Conservation (phyloP, 805 yeast genomes). For the Wickerhamomyces tratensis region DNA sequence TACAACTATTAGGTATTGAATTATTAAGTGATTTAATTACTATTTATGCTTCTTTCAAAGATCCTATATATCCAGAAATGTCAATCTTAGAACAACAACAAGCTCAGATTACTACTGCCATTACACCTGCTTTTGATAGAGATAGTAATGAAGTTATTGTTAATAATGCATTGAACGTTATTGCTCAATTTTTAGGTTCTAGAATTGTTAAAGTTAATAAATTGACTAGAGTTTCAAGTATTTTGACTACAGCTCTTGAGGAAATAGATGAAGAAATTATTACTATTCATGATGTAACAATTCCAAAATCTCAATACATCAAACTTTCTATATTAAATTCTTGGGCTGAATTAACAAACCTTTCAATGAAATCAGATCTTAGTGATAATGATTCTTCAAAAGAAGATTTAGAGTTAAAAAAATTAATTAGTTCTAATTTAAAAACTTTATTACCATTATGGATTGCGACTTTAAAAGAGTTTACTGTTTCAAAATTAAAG, state of each 20-base stretch:
- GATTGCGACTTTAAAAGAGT: constrained; percentile 69
- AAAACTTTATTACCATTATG: constrained; percentile 64
- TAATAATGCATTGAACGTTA: constrained; percentile 65
- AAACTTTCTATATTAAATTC: constrained; percentile 56
- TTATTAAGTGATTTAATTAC: constrained; percentile 56
- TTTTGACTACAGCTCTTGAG: constrained; percentile 59
- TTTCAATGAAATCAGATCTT: constrained; percentile 19
- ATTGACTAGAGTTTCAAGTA: constrained; percentile 46
- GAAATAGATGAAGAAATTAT: constrained; percentile 31
- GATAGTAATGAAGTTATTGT: constrained; percentile 70
- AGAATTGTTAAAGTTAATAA: constrained; percentile 39
- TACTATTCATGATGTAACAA: constrained; percentile 47
- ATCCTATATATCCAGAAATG: constrained; percentile 62
- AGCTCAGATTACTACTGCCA: constrained; percentile 86
- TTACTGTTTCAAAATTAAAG: constrained; percentile 53
- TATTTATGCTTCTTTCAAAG: constrained; percentile 50
- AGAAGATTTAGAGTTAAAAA: constrained; percentile 34
- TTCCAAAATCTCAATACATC: constrained; percentile 35
- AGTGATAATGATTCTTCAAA: constrained; percentile 12
- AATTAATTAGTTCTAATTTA: constrained; percentile 45
- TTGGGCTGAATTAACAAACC: constrained; percentile 55
- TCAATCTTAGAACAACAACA: constrained; percentile 84
- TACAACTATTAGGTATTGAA: constrained; percentile 57
- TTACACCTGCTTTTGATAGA: constrained; percentile 73
- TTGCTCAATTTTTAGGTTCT: constrained; percentile 67